Conservation (phyloP, 495 filamentous ascomycete species). For the Baudoinia panamericana region DNA sequence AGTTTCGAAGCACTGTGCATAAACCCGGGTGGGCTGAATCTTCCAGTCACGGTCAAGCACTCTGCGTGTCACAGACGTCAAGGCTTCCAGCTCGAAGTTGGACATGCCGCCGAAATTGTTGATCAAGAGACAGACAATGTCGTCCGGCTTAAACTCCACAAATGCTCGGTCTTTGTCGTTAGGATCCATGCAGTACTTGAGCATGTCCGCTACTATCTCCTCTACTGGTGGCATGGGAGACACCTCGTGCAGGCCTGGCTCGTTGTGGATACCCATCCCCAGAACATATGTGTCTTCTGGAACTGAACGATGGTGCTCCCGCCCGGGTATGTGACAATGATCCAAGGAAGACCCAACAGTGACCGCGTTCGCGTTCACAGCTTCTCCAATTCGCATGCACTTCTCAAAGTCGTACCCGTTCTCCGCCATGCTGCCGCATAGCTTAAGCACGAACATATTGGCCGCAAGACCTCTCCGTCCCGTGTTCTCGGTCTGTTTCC, state of each 20-base stretch:
- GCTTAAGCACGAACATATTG: slow-evolving; percentile 34
- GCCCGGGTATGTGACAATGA: slow-evolving; percentile 51
- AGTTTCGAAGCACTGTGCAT: slow-evolving; percentile 41
- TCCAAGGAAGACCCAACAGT: slow-evolving; percentile 48
- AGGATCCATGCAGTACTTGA: slow-evolving; percentile 42
- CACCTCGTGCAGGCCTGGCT: slow-evolving; percentile 43
- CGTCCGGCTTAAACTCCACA: slow-evolving; percentile 40
- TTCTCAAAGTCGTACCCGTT: slow-evolving; percentile 36
- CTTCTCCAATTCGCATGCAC: slow-evolving; percentile 42
- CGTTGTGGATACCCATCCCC: slow-evolving; percentile 51
- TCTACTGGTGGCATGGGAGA: slow-evolving; percentile 42
- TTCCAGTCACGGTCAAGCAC: slow-evolving; percentile 40
- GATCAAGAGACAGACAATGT: slow-evolving; percentile 43
- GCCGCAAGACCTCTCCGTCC: slow-evolving; percentile 47
- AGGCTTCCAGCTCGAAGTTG: slow-evolving; percentile 45
- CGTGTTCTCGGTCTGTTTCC: slow-evolving; percentile 39
- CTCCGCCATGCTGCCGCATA: slow-evolving; percentile 26
- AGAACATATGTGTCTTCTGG: slow-evolving; percentile 39
- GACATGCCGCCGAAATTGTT: slow-evolving; percentile 55
- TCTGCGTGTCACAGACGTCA: slow-evolving; percentile 40
- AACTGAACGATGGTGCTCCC: slow-evolving; percentile 41
- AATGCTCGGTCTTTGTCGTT: slow-evolving; percentile 44
- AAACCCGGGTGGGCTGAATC: slow-evolving; percentile 29
- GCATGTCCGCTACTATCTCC: slow-evolving; percentile 41
- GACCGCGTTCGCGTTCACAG: slow-evolving; percentile 41